Percentiles rank a stretch among this genome's conserved stretches.
These are phyloP conservation scores for Paracoccidioides lutzii DNA, from an alignment of 2,329 filamentous ascomycete genomes.

Conservation along the genomic window DNA sequence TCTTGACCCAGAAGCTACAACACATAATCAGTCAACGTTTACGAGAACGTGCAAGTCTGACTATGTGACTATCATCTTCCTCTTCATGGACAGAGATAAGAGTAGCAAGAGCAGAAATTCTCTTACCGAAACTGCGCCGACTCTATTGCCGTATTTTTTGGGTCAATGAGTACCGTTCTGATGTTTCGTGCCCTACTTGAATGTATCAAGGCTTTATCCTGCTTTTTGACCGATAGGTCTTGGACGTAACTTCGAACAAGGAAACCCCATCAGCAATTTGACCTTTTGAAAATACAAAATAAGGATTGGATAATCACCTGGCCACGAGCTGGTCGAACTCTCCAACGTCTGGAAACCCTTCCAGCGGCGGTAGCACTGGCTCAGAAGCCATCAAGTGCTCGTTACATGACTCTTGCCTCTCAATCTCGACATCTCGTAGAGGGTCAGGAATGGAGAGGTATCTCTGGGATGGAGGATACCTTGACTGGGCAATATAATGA, in stretches of 20 bases:
- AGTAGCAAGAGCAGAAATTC: background rate
- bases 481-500: slow-evolving; percentile 22
- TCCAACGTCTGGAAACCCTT: slow-evolving; percentile 34
- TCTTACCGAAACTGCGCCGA: slow-evolving; percentile 38
- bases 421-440: slow-evolving; percentile 26
- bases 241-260: slow-evolving; percentile 33
- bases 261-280: slow-evolving; percentile 1
- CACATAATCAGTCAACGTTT: slow-evolving; percentile 4
- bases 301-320: slow-evolving; percentile 20
- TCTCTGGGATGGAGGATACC: slow-evolving; percentile 22
- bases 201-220: slow-evolving; percentile 40
- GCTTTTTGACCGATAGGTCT: slow-evolving; percentile 38
- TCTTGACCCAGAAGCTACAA: slow-evolving; percentile 40
- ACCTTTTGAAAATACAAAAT: background rate
- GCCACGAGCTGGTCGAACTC: slow-evolving; percentile 36
- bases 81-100: background rate
- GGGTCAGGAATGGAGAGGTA: slow-evolving; percentile 25
- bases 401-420: slow-evolving; percentile 34
- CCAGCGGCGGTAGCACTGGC: slow-evolving; percentile 29
- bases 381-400: slow-evolving; percentile 33
- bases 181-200: slow-evolving; percentile 37
- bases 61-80: too few species aligned
- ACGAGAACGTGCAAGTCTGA: background rate
- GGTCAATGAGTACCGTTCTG: slow-evolving; percentile 34
- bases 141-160: slow-evolving; percentile 38